A percentile compares a stretch with the other conserved stretches of the same genome.
These are phyloP conservation scores for Cladosporium cucumerinum DNA, from an alignment of 2,329 filamentous ascomycete genomes.

Conservation along the genomic window DNA sequence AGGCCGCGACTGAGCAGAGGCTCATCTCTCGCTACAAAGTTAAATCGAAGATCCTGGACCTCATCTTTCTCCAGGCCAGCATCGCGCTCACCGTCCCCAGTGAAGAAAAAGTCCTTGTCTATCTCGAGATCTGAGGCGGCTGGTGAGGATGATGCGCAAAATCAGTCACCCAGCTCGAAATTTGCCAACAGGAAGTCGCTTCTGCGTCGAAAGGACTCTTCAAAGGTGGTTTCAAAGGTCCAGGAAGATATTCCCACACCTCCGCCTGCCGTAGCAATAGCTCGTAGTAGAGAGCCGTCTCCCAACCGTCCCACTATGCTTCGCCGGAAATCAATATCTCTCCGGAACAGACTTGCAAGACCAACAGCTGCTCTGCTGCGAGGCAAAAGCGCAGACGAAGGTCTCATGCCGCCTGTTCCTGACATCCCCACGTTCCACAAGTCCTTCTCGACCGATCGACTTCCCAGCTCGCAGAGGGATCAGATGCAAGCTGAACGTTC, in stretches of 20 bases:
- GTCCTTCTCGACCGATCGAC: constrained; percentile 49
- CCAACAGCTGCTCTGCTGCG: constrained; percentile 12
- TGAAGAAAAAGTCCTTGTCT: constrained; percentile 19
- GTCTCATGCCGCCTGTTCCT: constrained; percentile 24
- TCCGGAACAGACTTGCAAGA: constrained; percentile 12
- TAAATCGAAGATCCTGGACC: constrained; percentile 31
- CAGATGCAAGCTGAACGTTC: constrained; percentile 36
- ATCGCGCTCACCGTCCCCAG: constrained; percentile 34
- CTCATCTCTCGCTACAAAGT: neutral
- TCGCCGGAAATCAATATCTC: constrained; percentile 10
- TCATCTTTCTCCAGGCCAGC: constrained; percentile 26
- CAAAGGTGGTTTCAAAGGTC: constrained; percentile 14
- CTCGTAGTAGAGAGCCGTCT: constrained; percentile 1
- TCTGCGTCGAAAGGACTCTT: constrained; percentile 20
- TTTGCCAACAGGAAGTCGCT: constrained; percentile 18
- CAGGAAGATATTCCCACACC: neutral
- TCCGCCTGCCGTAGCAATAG: neutral
- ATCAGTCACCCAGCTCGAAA: constrained; percentile 1
- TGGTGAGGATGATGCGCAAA: constrained; percentile 10
- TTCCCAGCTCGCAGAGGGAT: constrained; percentile 38
- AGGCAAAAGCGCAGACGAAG: constrained; percentile 12
- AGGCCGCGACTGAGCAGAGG: constrained; percentile 4
- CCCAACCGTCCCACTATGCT: constrained; percentile 9
- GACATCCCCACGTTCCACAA: constrained; percentile 43
- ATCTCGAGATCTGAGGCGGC: neutral